phyloP scores from a whole-genome alignment of 2,329 filamentous ascomycete species.

The Exutisphaerella laricina region DNA sequence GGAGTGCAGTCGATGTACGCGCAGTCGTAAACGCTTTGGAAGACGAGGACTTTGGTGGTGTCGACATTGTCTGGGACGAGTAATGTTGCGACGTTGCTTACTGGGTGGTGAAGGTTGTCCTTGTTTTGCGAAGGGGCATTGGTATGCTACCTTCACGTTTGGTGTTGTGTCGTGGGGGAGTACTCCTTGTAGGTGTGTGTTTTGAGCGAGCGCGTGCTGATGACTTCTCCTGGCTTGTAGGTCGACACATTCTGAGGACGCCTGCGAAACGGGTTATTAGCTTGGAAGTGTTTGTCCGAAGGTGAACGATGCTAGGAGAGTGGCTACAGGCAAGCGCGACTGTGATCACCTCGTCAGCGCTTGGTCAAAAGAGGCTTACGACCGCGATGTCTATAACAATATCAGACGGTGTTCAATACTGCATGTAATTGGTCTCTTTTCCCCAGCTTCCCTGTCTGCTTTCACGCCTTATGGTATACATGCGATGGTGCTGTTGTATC shows the following conservation, averaged over 20 bases:
- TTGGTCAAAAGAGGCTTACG: too few species aligned
- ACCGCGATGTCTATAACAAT: too few species aligned
- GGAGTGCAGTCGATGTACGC: slow-evolving; percentile 30
- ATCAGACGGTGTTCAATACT: too few species aligned
- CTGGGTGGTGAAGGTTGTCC: slow-evolving; percentile 10
- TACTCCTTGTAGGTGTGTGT: slow-evolving; percentile 4
- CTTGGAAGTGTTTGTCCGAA: background rate
- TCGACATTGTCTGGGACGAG: slow-evolving; percentile 14
- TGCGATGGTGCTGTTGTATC: too few species aligned
- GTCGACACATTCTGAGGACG: background rate
- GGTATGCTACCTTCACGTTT: slow-evolving; percentile 6
- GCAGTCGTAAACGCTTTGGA: slow-evolving; percentile 15
- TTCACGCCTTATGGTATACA: too few species aligned
- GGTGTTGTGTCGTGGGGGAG: background rate
- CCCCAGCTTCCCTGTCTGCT: too few species aligned
- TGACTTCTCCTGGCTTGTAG: slow-evolving; percentile 1
- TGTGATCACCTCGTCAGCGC: too few species aligned
- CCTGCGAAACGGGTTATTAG: slow-evolving; percentile 5
- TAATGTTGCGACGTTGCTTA: slow-evolving; percentile 17
- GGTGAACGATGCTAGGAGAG: too few species aligned
- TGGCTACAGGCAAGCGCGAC: too few species aligned
- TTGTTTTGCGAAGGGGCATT: slow-evolving; percentile 18
- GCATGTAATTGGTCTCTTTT: too few species aligned
- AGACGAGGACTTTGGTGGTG: slow-evolving; percentile 11
- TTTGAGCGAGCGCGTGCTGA: background rate